Evolutionary conservation across 169 alveolate genomes (phyloP).

Genomic region (Toxoplasma gondii): DNA sequence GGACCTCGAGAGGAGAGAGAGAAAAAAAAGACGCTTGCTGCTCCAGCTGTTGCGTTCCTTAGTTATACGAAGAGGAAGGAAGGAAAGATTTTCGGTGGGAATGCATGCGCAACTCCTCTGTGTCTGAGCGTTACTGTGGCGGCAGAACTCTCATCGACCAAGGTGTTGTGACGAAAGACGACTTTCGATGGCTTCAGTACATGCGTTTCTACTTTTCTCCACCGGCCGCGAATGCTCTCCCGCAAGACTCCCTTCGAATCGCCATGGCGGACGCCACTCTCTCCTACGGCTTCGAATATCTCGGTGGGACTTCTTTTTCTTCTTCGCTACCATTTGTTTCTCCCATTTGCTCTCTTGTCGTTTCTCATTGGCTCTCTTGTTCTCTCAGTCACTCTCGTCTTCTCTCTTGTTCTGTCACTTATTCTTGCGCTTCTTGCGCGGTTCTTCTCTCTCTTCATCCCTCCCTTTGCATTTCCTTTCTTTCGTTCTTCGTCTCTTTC

Average conservation of each 20-base stretch:
- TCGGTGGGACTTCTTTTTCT: conserved; percentile 88
- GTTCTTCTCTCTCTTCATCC: no score
- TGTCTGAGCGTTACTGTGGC: neutral
- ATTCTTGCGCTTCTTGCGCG: no score
- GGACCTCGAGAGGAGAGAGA: no score
- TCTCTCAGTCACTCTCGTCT: no score
- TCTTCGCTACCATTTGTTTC: neutral
- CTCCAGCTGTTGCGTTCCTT: no score
- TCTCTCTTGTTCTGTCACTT: no score
- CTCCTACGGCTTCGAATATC: conserved; percentile 97
- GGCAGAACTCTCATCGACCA: conserved; percentile 38
- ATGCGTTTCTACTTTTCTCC: conserved; percentile 94
- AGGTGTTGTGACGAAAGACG: conserved; percentile 71
- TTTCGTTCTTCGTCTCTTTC: no score
- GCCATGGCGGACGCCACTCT: conserved; percentile 93
- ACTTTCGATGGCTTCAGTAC: conserved; percentile 95
- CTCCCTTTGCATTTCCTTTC: no score
- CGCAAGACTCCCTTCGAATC: conserved; percentile 76
- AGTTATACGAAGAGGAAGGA: no score
- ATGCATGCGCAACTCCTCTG: neutral
- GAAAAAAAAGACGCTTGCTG: no score
- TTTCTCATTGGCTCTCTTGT: no score
- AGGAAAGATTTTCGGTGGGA: neutral
- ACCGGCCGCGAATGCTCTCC: conserved; percentile 71
- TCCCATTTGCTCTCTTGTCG: neutral